A percentile compares a stretch with the other conserved stretches of the same genome.
These are phyloP conservation scores for Acidiella bohemica DNA, from an alignment of 495 filamentous ascomycete species.

Conservation along the genomic window DNA sequence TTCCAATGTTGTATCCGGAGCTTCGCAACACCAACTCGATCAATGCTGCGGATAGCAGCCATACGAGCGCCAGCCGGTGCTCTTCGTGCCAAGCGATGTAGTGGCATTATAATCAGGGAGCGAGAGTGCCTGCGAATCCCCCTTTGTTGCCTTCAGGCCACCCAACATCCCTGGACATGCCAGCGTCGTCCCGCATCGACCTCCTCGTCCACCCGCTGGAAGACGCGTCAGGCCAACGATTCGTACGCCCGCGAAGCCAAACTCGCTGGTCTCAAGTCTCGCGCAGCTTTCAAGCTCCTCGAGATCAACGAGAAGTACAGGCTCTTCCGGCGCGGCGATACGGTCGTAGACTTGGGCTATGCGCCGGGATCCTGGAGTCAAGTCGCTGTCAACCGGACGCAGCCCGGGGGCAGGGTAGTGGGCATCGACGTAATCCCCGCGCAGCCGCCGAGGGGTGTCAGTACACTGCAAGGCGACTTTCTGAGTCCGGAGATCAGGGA, in stretches of 20 bases:
- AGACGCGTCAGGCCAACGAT: slow-evolving; percentile 60
- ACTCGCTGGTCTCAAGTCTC: slow-evolving; percentile 65
- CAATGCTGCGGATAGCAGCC: too few relatives aligned
- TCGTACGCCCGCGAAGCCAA: slow-evolving; percentile 54
- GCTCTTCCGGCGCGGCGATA: slow-evolving; percentile 65
- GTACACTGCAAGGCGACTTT: slow-evolving; percentile 89
- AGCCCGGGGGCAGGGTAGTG: slow-evolving; percentile 63
- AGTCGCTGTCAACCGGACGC: slow-evolving; percentile 68
- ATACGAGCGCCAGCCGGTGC: too few relatives aligned
- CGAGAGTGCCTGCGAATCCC: too few relatives aligned
- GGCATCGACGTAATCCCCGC: slow-evolving; percentile 91
- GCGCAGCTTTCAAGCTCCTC: slow-evolving; percentile 84
- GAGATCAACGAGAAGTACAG: slow-evolving; percentile 73
- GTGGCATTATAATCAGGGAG: too few relatives aligned
- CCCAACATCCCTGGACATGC: too few relatives aligned
- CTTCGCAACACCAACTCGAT: too few relatives aligned
- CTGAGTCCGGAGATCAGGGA: slow-evolving; percentile 53
- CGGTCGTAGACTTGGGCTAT: slow-evolving; percentile 88
- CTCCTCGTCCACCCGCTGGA: slow-evolving; percentile 71
- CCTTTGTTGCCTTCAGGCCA: too few relatives aligned
- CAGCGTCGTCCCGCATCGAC: slow-evolving; percentile 23
- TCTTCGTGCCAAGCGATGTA: too few relatives aligned
- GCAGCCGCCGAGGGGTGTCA: slow-evolving; percentile 75
- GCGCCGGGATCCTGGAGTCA: slow-evolving; percentile 94
- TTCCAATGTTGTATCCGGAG: too few relatives aligned